A percentile compares a stretch with the other conserved stretches of the same genome.
phyloP scores from a whole-genome alignment of 192 early-diverging fungal genomes.

The Coemansia sp. region DNA sequence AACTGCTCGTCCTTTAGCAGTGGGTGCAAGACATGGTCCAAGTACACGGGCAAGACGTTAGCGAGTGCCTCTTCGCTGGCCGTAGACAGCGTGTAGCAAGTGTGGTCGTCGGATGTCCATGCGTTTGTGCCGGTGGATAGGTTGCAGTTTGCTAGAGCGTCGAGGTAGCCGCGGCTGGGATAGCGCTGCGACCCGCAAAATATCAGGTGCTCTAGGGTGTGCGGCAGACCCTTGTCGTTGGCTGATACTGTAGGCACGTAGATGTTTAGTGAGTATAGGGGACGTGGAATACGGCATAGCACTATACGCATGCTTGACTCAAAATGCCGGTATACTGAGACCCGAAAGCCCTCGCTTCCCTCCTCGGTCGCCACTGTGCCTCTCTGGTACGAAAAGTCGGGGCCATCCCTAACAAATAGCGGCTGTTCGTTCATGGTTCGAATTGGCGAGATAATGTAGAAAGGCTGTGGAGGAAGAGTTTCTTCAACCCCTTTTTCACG shows the following conservation, averaged over 20 bases:
- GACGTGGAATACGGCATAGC: constrained; percentile 65
- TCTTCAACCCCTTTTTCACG: not conserved
- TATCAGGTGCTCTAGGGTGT: constrained; percentile 82
- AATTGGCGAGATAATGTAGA: not conserved
- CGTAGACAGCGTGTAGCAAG: constrained; percentile 70
- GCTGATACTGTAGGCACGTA: constrained; percentile 73
- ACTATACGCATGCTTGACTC: constrained; percentile 62
- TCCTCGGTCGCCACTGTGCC: constrained; percentile 4
- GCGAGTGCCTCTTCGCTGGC: constrained; percentile 70
- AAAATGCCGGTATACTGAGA: constrained; percentile 57
- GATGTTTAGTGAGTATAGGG: constrained; percentile 67
- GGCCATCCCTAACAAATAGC: constrained; percentile 34
- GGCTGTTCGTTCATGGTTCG: not conserved
- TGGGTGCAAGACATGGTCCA: constrained; percentile 82
- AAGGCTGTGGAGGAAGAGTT: not conserved
- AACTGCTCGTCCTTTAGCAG: constrained; percentile 74
- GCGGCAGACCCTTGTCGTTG: constrained; percentile 76
- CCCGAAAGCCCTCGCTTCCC: constrained; percentile 19
- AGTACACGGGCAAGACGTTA: constrained; percentile 74
- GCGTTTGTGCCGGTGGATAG: constrained; percentile 79
- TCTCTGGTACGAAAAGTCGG: constrained; percentile 31
- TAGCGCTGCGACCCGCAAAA: constrained; percentile 79
- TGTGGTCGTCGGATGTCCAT: constrained; percentile 62
- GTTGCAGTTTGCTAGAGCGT: constrained; percentile 72
- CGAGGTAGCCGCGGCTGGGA: constrained; percentile 73